Conservation (phyloP, 1,284 basidiomycete species). For the Puccinia novopanici region DNA sequence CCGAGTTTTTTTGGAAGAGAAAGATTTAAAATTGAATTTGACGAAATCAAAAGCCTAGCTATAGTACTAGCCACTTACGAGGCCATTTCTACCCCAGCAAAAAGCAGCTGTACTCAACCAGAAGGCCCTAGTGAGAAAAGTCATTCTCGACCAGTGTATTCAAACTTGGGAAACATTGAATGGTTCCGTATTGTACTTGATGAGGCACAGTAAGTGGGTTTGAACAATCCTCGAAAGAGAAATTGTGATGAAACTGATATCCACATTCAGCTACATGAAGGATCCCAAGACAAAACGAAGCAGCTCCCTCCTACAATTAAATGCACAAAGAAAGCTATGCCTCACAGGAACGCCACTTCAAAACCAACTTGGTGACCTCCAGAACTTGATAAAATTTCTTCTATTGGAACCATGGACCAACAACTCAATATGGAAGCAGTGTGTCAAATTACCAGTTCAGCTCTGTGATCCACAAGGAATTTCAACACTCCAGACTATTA, state of each 20-base stretch:
- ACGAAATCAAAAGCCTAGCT: not conserved
- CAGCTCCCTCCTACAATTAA: slow-evolving; percentile 87
- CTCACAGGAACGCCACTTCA: slow-evolving; percentile 97
- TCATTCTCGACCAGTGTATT: no score
- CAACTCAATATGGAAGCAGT: slow-evolving; percentile 66
- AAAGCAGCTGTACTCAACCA: not conserved
- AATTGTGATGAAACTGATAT: slow-evolving; percentile 66
- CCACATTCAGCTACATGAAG: slow-evolving; percentile 90
- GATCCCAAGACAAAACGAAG: no score
- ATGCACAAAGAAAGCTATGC: slow-evolving; percentile 87
- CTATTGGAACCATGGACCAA: slow-evolving; percentile 81
- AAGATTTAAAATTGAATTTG: not conserved
- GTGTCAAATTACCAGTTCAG: slow-evolving; percentile 86
- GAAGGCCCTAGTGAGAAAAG: not conserved
- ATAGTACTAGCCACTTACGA: slow-evolving; percentile 8
- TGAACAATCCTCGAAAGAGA: not conserved
- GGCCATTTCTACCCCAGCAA: not conserved
- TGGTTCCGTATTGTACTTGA: slow-evolving; percentile 98
- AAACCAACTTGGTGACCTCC: slow-evolving; percentile 97
- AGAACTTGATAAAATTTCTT: slow-evolving; percentile 92
- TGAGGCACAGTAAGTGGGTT: slow-evolving; percentile 82
- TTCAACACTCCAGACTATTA: slow-evolving; percentile 66
- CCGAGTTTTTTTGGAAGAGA: not conserved
- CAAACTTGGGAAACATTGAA: slow-evolving; percentile 65
- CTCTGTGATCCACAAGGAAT: slow-evolving; percentile 86